A percentile compares a stretch with the other conserved stretches of the same genome.
Conservation (phyloP, 805 yeast species). For the Starmera dryadoides region DNA sequence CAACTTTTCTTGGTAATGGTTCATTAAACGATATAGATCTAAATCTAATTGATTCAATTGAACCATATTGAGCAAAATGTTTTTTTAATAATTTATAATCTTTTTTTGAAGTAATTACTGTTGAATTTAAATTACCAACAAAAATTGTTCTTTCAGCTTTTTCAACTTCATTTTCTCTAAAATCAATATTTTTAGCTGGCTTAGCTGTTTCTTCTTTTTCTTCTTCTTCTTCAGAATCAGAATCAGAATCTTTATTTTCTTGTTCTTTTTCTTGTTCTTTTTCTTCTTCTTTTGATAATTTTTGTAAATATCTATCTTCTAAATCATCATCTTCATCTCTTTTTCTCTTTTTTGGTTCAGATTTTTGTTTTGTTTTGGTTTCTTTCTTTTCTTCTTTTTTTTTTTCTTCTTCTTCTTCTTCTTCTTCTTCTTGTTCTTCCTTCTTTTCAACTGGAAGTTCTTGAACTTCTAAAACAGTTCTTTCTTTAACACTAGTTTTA, state of each 20-base stretch:
- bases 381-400: conserved; percentile 16
- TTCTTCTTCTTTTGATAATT: conserved; percentile 28
- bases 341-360: conserved; percentile 14
- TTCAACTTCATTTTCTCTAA: conserved; percentile 65
- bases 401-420: conserved; percentile 12
- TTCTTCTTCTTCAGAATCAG: conserved; percentile 21
- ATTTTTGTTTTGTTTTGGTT: conserved; percentile 19
- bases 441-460: conserved; percentile 8
- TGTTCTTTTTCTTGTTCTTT: conserved; percentile 19
- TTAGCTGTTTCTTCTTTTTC: conserved; percentile 12
- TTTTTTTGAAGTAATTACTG: conserved; percentile 57
- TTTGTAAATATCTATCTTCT: conserved; percentile 47
- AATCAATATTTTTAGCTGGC: conserved; percentile 44
- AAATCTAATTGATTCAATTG: conserved; percentile 73
- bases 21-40: conserved; percentile 88
- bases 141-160: conserved; percentile 83
- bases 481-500: conserved; percentile 24
- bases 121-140: conserved; percentile 74
- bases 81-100: conserved; percentile 57
- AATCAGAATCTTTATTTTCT: conserved; percentile 8
- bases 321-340: conserved; percentile 37
- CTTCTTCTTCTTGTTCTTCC: conserved; percentile 18
- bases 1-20: conserved; percentile 85
- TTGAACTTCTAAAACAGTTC: conserved; percentile 25
- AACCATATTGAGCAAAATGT: conserved; percentile 35